Evolutionary conservation across 2,329 filamentous ascomycete genomes (phyloP), one percentile per base, ranked within the genome.

Genomic region (Calonectria crousiana): DNA sequence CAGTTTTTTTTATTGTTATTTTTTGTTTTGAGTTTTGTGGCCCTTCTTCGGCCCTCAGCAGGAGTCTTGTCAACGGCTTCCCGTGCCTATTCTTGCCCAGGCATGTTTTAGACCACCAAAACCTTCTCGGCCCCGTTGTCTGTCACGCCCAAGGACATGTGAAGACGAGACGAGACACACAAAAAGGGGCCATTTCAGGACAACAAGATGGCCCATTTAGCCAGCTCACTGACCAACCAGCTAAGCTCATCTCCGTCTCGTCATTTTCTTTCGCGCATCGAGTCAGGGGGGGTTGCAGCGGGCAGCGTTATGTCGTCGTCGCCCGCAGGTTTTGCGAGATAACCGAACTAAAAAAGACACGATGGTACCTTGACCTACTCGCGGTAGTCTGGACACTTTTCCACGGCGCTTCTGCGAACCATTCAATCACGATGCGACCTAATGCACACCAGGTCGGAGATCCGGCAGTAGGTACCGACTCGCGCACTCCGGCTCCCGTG

Each of bases 291-390:
- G 49, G 30, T 51, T n/a, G n/a, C 44, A 23, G 44, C n/a, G 44
- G n/a, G 44, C n/a, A 11, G 44, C 36, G 36, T 36, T 44, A 20
- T 36, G 66, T 58, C 51, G 66, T 58, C 26, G 30, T 68, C 66
- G 66, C 51, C 56, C 32, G 49, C 36, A 30, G 20, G 23, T 34
- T 58, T 23, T 23, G 66, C 51, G 36, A 56, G 51, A 68, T 68
- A 56, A 26, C 66, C 66, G 66, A 47, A 47, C 66, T 44, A 58
- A 68, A 41, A 67, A 52, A 36, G 44, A 67, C 56, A 64, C 60
- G 28, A 64, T 30, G 36, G 51, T 68, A 32, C 51, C 66, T 32
- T 38, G 65, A 32, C 38, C 47, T 23, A 67, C 64, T 34, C 47
- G 47, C 47, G n/a, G 30, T 47, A 58, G 66, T 34, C 66, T 34